A percentile compares a stretch with the other conserved stretches of the same genome.
Conservation (phyloP, 306 rosid genomes). For the Macrotyloma uniflorum region DNA sequence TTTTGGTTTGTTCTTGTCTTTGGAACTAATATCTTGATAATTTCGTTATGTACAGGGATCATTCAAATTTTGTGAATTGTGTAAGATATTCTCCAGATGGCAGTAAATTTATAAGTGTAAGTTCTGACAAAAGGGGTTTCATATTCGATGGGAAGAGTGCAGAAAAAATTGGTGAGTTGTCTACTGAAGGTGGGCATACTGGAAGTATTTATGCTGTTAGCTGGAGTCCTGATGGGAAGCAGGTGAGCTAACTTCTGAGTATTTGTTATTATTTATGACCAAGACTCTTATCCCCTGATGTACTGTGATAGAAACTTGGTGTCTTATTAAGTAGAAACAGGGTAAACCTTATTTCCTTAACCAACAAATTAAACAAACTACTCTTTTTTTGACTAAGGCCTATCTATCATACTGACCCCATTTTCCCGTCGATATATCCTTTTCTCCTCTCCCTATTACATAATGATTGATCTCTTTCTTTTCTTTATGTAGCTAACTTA, state of each 20-base stretch:
- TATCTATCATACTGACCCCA: neutral
- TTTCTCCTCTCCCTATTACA: neutral
- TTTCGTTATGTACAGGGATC: slow-evolving; percentile 72
- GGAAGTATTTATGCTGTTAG: slow-evolving; percentile 95
- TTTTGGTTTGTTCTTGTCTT: slow-evolving; percentile 25
- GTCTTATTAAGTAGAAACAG: neutral
- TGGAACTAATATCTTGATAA: slow-evolving; percentile 8
- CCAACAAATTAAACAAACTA: neutral
- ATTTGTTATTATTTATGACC: neutral
- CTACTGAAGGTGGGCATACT: slow-evolving; percentile 85
- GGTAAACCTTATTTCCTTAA: neutral
- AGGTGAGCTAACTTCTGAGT: slow-evolving; percentile 48
- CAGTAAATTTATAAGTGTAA: slow-evolving; percentile 74
- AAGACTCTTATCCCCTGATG: neutral
- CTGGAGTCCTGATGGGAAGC: slow-evolving; percentile 97
- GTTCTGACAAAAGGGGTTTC: slow-evolving; percentile 92
- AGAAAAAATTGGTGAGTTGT: slow-evolving; percentile 87
- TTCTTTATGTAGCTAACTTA: slow-evolving; percentile 9
- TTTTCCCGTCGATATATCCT: neutral
- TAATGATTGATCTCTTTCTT: slow-evolving; percentile 12
- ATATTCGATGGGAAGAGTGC: slow-evolving; percentile 82
- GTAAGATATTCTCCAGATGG: slow-evolving; percentile 95
- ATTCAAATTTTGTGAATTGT: slow-evolving; percentile 95
- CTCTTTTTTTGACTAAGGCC: neutral
- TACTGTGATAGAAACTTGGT: neutral